Conservation (phyloP, 1,139 yeast genomes). For the Debaryomycetaceae sp. region DNA sequence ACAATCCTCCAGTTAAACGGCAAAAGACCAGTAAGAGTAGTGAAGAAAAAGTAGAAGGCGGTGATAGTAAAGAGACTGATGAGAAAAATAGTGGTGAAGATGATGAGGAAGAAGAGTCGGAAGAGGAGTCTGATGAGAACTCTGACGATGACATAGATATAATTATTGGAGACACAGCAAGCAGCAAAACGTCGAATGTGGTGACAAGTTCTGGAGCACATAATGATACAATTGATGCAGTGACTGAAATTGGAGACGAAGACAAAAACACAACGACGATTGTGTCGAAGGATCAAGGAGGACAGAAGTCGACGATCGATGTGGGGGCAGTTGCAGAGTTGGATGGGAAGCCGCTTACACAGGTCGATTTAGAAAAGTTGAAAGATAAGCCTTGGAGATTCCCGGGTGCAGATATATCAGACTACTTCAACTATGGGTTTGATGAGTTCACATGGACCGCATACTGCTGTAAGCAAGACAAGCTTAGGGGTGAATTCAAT, state of each 20-base stretch:
- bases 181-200: constrained; percentile 14
- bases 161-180: constrained; percentile 30
- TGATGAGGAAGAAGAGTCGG: constrained; percentile 23
- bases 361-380: constrained; percentile 74
- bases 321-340: constrained; percentile 74
- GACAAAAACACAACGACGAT: constrained; percentile 25
- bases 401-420: constrained; percentile 93
- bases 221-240: constrained; percentile 19
- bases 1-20: constrained; percentile 18
- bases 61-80: constrained; percentile 15
- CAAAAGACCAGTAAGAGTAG: constrained; percentile 14
- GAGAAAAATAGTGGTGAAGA: constrained; percentile 22
- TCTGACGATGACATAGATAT: constrained; percentile 45
- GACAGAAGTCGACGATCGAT: constrained; percentile 52
- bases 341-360: constrained; percentile 82
- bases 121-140: constrained; percentile 31
- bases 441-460: constrained; percentile 97
- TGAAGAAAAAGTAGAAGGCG: constrained; percentile 17
- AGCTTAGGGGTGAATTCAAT: constrained; percentile 72
- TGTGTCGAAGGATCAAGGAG: constrained; percentile 27
- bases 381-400: constrained; percentile 97
- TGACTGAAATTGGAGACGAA: constrained; percentile 46
- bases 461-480: constrained; percentile 86
- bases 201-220: constrained; percentile 19
- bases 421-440: constrained; percentile 93